Conservation (phyloP, 176 grass and related monocot species). For the Tillandsia fasciculata region DNA sequence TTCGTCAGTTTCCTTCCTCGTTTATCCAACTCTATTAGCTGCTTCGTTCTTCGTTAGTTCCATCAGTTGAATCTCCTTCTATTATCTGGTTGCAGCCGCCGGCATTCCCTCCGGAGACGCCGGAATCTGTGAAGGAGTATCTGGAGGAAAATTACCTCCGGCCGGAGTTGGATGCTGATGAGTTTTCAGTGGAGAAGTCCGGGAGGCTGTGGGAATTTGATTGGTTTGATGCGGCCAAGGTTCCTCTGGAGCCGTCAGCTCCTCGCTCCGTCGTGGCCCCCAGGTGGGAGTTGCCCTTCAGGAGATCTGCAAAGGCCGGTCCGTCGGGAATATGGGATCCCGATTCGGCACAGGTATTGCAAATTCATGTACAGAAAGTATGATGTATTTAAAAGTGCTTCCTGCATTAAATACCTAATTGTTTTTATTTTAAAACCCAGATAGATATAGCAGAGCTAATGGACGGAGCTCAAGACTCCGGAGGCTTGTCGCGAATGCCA, state of each 20-base stretch:
- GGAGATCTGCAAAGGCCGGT: slow-evolving; percentile 9
- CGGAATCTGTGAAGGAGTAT: slow-evolving; percentile 47
- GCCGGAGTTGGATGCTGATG: slow-evolving; percentile 48
- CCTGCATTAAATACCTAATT: background rate
- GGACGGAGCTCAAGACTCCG: slow-evolving; percentile 35
- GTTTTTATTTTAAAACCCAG: slow-evolving; percentile 18
- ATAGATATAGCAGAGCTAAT: slow-evolving; percentile 62
- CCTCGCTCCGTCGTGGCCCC: slow-evolving; percentile 49
- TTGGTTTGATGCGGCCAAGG: slow-evolving; percentile 53
- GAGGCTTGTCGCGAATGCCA: slow-evolving; percentile 43
- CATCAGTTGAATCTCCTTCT: background rate
- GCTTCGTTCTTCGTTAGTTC: too few species aligned
- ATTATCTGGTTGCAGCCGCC: slow-evolving; percentile 37
- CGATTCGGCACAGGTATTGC: slow-evolving; percentile 32
- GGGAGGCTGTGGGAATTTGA: slow-evolving; percentile 71
- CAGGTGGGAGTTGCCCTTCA: slow-evolving; percentile 70
- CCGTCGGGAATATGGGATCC: slow-evolving; percentile 51
- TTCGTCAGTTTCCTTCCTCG: background rate
- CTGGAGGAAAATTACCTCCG: slow-evolving; percentile 72
- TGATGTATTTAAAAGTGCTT: too few species aligned
- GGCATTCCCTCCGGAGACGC: slow-evolving; percentile 57
- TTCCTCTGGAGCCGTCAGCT: slow-evolving; percentile 62
- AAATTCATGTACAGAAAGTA: too few species aligned
- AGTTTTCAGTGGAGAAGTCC: slow-evolving; percentile 45
- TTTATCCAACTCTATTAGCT: background rate